Evolutionary conservation across 1,284 basidiomycete genomes (phyloP).

Genomic region (Malassezia psittaci): DNA sequence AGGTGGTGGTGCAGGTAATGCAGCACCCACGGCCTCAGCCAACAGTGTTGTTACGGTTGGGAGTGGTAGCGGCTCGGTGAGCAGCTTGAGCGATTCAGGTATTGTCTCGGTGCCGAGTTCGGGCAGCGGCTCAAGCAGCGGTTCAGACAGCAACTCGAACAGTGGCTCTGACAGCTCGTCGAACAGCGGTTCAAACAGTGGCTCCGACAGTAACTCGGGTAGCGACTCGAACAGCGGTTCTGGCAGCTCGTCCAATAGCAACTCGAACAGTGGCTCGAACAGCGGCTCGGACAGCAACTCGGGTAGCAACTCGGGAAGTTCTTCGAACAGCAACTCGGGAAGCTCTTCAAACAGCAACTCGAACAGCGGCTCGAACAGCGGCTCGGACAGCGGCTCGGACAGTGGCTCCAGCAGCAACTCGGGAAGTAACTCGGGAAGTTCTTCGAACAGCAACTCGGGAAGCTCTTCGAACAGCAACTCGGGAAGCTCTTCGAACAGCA

Average conservation of each 20-base stretch:
- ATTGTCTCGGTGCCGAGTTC: background rate
- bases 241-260: background rate
- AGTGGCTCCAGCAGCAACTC: background rate
- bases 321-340: background rate
- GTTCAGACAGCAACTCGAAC: constrained; percentile 1
- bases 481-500: background rate
- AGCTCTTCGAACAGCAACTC: constrained; percentile 1
- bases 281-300: background rate
- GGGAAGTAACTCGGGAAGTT: background rate
- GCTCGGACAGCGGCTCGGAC: background rate
- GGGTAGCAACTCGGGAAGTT: background rate
- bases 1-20: background rate
- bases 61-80: background rate
- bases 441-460: constrained; percentile 1
- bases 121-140: background rate
- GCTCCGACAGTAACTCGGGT: constrained; percentile 2
- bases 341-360: background rate
- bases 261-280: constrained; percentile 1
- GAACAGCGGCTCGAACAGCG: background rate
- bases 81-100: background rate
- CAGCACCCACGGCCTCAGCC: background rate
- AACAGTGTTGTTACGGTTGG: background rate
- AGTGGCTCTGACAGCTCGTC: constrained; percentile 1
- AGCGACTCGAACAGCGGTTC: constrained; percentile 7
- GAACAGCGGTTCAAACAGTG: background rate